Evolutionary conservation across 306 rosid genomes (phyloP), one percentile per base, ranked within the genome.

Genomic region (Ormosia semicastrata): DNA sequence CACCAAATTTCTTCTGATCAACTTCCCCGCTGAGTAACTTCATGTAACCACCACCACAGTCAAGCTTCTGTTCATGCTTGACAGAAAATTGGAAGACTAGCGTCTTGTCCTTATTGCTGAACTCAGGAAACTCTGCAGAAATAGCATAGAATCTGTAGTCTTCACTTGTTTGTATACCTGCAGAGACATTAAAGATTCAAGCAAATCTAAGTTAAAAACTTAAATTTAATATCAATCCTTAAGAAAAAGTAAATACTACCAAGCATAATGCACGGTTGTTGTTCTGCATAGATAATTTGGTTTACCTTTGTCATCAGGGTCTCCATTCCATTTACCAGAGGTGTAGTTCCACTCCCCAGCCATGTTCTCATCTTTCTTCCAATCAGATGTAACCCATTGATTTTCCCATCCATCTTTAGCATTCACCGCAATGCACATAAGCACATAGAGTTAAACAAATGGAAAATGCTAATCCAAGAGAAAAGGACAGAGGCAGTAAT

Each of bases 11-110:
- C 97, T 93, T 96, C 90, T 96, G 99, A 85, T 96, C 99, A 77
- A 92, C 92, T 14, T 90, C 94, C 9, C 97, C 97, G 6, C 97
- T 92, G 64, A 96, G 92, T 79, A 96, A 81, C 84, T 96, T 96
- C 95, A 96, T 89, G 92, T 96, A 96, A 71, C 99, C 99, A 85
- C 98, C 99, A 85, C 99, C 99, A 72, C 99, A 96, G 87, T 96
- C 99, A 87, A 96, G 98, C 86, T 96, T 96, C 87, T 96, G 99
- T 60, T 96, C 99, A 65, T 96, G 98, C 90, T 96, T 96, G 76
- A 96, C 99, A 43, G 94, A 87, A 80, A 96, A 96, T 76, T 96
- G 99, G 83, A 96, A 96, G 32, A 96, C 98, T 69, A 96, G 86
- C 5, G 91, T 88, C 17, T 91, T 91, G 29, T 91, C 99, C 89